These are phyloP conservation scores for Magnolia kwangsiensis DNA, from an alignment of 164 flowering plant genomes.

Conservation along the genomic window DNA sequence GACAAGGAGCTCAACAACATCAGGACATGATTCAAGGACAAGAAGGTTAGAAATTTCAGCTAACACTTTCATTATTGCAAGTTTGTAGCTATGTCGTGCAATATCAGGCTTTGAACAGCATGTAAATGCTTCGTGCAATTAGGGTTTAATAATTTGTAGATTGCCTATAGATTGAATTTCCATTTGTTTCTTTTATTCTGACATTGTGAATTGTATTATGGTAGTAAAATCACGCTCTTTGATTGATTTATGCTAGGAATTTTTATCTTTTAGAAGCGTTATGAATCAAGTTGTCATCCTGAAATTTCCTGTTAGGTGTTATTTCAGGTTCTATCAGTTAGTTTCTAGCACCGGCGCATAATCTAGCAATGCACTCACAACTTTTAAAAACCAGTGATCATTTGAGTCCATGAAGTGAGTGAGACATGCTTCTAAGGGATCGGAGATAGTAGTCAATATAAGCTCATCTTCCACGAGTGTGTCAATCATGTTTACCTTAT, in stretches of 20 bases:
- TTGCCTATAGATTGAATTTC: background rate
- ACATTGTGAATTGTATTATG: background rate
- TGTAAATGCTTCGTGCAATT: background rate
- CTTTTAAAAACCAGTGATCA: no score
- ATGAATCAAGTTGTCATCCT: no score
- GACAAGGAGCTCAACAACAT: constrained; percentile 94
- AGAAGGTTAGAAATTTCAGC: constrained; percentile 56
- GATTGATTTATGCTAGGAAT: background rate
- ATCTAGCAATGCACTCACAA: no score
- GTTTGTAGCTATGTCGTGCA: no score
- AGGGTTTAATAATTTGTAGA: background rate
- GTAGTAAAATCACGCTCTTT: background rate
- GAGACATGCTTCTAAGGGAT: no score
- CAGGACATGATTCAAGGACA: constrained; percentile 80
- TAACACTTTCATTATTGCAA: background rate
- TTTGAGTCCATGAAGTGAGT: no score
- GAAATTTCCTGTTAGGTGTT: no score
- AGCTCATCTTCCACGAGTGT: no score
- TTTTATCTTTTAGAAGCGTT: background rate
- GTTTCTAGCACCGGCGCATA: no score
- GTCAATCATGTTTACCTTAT: no score
- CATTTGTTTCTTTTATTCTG: background rate
- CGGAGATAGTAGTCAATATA: no score
- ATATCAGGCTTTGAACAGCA: background rate
- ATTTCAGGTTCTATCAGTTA: no score